Base-by-base conservation (phyloP, 768 basidiomycete species). In the Hypholoma sublateritium region DNA sequence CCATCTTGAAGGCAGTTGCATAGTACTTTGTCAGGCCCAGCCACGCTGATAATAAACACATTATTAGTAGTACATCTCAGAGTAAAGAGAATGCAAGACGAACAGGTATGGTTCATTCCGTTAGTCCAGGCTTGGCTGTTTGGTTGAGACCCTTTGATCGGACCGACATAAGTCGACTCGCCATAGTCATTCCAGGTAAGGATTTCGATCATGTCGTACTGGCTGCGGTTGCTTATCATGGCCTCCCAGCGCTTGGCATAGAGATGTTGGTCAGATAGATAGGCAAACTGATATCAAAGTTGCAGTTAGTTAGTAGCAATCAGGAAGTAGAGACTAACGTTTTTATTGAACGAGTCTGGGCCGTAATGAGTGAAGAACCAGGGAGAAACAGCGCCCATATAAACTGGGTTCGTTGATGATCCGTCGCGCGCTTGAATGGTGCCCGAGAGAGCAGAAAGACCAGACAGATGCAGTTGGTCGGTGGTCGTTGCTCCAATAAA, bases 301-400 rank as follows among this genome's bases (percentile, higher is more conserved):
- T 14, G 13, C 6, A n/a, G 12, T 9, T 14, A 25, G 21, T 8
- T 24, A 48, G 16, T 17, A 8, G 5, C 2, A 13, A 36, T 16
- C 6, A 35, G 14, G 39, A n/a, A 16, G 16, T 28, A 19, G 19
- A 28, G 42, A 71, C 80, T 54, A 59, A 86, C 85, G 65, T 91
- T 91, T 69, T 92, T 91, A 71, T 91, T 83, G 66, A 80, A 90
- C 1, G 81, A 77, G 51, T 89, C 68, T 11, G 76, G 69, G 24
- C 83, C 78, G 66, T 89, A 91, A 67, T 92, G 89, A 2, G 89
- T 88, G 69, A 88, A 91, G 75, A 92, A 92, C 82, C 86, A 85
- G 13, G 89, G 87, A 11, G 88, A 84, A 25, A 85, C 83, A 13
- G 87, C 74, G 5, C 72, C 81, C 77, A 76, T 80, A 61, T 80